A percentile compares a stretch with the other conserved stretches of the same genome.
These are phyloP conservation scores for Talaromyces wortmannii DNA, from an alignment of 495 filamentous ascomycete species.

Conservation along the genomic window DNA sequence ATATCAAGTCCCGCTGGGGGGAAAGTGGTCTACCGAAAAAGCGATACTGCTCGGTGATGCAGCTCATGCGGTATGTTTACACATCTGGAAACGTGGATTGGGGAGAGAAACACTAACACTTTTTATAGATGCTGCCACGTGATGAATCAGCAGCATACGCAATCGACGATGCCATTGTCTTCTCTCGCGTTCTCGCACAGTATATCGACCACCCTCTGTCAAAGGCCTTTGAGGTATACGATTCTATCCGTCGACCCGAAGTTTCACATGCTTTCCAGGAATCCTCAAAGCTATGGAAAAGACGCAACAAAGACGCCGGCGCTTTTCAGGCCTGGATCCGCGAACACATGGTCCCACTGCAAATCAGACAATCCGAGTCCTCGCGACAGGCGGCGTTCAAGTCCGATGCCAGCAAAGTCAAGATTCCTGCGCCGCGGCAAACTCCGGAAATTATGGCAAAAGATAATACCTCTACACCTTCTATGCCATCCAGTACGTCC, in stretches of 20 bases:
- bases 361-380: slow-evolving; percentile 20
- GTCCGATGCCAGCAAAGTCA: slow-evolving; percentile 27
- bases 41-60: slow-evolving; percentile 50
- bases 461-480: neutral
- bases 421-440: slow-evolving; percentile 13
- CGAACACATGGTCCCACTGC: slow-evolving; percentile 28
- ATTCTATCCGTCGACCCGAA: slow-evolving; percentile 36
- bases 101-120: no score
- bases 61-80: slow-evolving; percentile 47
- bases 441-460: no score
- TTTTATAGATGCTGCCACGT: slow-evolving; percentile 49
- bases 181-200: slow-evolving; percentile 39
- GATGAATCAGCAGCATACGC: slow-evolving; percentile 56
- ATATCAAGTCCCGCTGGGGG: slow-evolving; percentile 43
- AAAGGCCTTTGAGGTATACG: slow-evolving; percentile 45
- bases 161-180: slow-evolving; percentile 53
- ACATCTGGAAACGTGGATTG: no score
- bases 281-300: slow-evolving; percentile 34
- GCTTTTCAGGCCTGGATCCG: slow-evolving; percentile 29
- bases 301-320: slow-evolving; percentile 32
- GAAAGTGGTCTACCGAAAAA: slow-evolving; percentile 42
- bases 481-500: neutral
- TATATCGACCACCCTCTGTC: slow-evolving; percentile 28
- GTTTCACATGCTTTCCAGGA: slow-evolving; percentile 48
- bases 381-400: slow-evolving; percentile 29